Base-by-base conservation (phyloP, 805 yeast genomes). In the Kockiozyma suomiensis region DNA sequence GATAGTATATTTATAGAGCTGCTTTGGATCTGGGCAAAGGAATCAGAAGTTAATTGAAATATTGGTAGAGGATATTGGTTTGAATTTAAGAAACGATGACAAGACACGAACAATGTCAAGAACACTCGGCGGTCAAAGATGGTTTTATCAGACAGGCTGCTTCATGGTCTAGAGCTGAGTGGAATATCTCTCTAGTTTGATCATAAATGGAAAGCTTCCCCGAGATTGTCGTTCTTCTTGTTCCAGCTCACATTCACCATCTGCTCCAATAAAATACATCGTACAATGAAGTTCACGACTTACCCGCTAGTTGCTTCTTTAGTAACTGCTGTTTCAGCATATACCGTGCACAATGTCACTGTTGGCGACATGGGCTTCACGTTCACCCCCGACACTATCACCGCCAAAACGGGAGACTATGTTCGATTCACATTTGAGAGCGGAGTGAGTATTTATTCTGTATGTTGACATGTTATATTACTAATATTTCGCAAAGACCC, bases 341-440 rank as follows among this genome's bases (percentile, higher is more conserved):
- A 19, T 48, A 50, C 51, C 2, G 62, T 58, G 4, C 54, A 60
- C 56, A 52, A 52, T 25, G 65, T 62, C 47, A 13, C 56, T 7
- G 58, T 61, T 10, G 66, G 61, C 8, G 37, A 30, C 5, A 38
- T 13, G 21, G 64, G 51, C 6, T 54, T 62, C 35, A 32, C 41
- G 23, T 67, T 45, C 58, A 40, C 41, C 10, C 70, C 70, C 33
- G 41, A 62, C 50, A 19, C 59, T 23, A 30, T 67, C 52, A 56
- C 58, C 19, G 70, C 70, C n/a, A 56, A 38, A 3, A 61, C 49
- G 35, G 70, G 70, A 8, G 69, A 67, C 58, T 51, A 41, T 21
- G 70, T 67, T 30, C 48, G 48, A 23, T 67, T 67, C 47, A 50
- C 45, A 3, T 56, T 66, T 50, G 33, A 25, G 26, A 38, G 28